phyloP scores from a whole-genome alignment of 345 rosid genomes.

The Gossypium arboreum region DNA sequence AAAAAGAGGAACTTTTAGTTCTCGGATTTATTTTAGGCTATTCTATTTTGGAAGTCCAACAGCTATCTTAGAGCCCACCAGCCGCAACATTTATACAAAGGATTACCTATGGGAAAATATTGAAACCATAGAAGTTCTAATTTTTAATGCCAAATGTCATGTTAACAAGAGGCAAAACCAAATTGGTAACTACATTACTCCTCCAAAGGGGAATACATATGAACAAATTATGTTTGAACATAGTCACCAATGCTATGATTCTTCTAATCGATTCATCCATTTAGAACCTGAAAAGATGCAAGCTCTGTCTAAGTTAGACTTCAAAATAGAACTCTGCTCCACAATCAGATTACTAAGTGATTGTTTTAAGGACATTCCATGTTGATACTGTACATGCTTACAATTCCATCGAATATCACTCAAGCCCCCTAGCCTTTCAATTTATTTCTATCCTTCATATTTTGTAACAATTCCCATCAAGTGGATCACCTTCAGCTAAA shows the following conservation, averaged over 20 bases:
- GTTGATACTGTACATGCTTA: background rate
- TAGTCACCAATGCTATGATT: background rate
- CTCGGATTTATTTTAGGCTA: background rate
- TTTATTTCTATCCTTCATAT: background rate
- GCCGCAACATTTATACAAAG: background rate
- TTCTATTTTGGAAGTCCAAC: background rate
- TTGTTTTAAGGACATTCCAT: background rate
- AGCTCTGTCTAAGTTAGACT: background rate
- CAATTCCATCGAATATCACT: background rate
- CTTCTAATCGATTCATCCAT: background rate
- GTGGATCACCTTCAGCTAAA: background rate
- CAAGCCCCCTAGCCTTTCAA: background rate
- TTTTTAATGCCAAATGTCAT: background rate
- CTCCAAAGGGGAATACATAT: background rate
- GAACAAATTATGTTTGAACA: background rate
- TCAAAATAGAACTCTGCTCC: background rate
- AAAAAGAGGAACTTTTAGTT: background rate
- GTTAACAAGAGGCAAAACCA: background rate
- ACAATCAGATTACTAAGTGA: background rate
- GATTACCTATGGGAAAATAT: background rate
- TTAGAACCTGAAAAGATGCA: background rate
- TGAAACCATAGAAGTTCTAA: background rate
- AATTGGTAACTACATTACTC: background rate
- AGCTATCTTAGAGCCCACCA: background rate
- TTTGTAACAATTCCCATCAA: background rate